These are phyloP conservation scores for Eucalyptus victrix DNA, from an alignment of 345 rosid species.

Conservation along the genomic window DNA sequence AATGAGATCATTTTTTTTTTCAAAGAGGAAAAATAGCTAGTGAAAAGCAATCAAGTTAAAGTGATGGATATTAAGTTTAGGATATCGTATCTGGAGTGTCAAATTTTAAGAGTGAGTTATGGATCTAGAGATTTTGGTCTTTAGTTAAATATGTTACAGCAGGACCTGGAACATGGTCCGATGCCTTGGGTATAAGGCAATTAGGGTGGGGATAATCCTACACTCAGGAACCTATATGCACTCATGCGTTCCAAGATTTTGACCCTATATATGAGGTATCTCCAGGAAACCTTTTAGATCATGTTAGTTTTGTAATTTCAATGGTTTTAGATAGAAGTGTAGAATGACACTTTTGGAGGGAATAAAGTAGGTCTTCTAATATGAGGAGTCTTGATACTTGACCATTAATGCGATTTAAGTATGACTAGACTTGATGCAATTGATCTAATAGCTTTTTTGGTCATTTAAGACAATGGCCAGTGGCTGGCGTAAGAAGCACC, in stretches of 20 bases:
- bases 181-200: neutral
- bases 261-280: neutral
- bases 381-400: neutral
- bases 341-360: neutral
- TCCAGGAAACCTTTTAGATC: neutral
- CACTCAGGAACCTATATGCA: neutral
- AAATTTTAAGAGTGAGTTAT: neutral
- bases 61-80: neutral
- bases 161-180: neutral
- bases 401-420: neutral
- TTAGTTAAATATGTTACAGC: neutral
- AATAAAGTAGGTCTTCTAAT: neutral
- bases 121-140: neutral
- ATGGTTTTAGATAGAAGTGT: neutral
- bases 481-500: neutral
- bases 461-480: neutral
- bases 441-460: neutral
- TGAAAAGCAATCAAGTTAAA: neutral
- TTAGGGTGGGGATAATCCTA: neutral
- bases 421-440: neutral
- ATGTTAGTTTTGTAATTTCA: neutral
- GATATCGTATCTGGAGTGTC: neutral
- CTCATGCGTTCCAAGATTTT: neutral
- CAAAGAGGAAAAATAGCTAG: neutral
- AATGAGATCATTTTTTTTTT: neutral